Percentiles rank a stretch among this genome's conserved stretches.
These are phyloP conservation scores for Candida xiaguanensis DNA, from an alignment of 805 yeast genomes.

Conservation along the genomic window DNA sequence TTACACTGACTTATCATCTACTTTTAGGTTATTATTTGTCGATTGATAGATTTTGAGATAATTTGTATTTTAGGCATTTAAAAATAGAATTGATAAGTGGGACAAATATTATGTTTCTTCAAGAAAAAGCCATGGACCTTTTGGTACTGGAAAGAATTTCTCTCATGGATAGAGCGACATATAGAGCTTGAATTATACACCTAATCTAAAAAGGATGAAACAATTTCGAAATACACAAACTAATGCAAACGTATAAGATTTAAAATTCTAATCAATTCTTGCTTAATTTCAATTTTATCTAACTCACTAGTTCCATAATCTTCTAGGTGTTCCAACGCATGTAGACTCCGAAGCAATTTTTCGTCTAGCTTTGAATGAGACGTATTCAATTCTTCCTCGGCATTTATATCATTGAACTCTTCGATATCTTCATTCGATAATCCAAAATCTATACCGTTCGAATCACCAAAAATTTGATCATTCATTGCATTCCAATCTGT, in stretches of 20 bases:
- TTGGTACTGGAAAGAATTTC: neutral
- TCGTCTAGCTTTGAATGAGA: conserved; percentile 8
- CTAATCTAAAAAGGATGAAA: too few species aligned
- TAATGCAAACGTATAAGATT: neutral
- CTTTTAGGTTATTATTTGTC: too few species aligned
- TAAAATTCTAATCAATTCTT: conserved; percentile 10
- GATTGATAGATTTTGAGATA: too few species aligned
- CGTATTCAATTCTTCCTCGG: conserved; percentile 15
- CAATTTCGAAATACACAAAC: too few species aligned
- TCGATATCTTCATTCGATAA: conserved; percentile 36
- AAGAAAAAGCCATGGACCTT: neutral
- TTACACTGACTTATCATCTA: too few species aligned
- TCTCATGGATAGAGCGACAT: too few species aligned
- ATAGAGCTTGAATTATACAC: too few species aligned
- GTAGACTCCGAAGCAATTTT: conserved; percentile 11
- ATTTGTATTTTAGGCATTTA: too few species aligned
- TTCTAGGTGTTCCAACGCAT: conserved; percentile 14
- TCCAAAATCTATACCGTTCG: conserved; percentile 32
- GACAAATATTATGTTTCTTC: neutral
- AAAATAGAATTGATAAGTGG: neutral
- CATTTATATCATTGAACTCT: conserved; percentile 36
- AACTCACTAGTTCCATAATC: conserved; percentile 25
- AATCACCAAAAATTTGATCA: conserved; percentile 22
- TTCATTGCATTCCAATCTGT: conserved; percentile 46
- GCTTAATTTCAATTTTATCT: conserved; percentile 23